Evolutionary conservation across 78 protist genomes (phyloP).

Genomic region (Anaeramoeba flamelloides): DNA sequence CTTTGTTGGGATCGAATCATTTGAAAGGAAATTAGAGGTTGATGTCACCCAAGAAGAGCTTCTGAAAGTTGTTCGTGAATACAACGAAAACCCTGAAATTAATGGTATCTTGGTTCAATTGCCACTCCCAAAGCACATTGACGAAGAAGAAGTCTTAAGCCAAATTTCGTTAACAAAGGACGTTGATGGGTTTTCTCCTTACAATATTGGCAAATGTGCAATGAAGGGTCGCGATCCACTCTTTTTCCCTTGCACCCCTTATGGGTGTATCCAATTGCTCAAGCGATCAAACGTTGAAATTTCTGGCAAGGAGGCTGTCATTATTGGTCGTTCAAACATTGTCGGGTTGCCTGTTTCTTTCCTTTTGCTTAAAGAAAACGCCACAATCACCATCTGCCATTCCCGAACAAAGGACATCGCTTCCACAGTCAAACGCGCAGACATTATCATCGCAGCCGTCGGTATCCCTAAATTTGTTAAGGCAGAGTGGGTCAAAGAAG

Average conservation of each 20-base stretch:
- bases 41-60: no score
- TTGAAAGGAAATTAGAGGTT: not conserved
- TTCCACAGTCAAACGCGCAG: conserved; percentile 24
- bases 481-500: conserved; percentile 66
- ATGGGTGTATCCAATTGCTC: conserved; percentile 62
- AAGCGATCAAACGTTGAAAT: conserved; percentile 26
- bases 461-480: conserved; percentile 19
- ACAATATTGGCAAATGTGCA: conserved; percentile 45
- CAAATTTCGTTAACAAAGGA: conserved; percentile 51
- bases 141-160: conserved; percentile 38
- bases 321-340: conserved; percentile 64
- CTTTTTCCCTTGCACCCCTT: conserved; percentile 60
- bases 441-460: conserved; percentile 70
- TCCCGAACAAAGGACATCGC: conserved; percentile 41
- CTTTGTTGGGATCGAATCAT: not conserved
- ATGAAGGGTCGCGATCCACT: conserved; percentile 36
- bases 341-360: not conserved
- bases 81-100: conserved; percentile 10
- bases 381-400: conserved; percentile 84
- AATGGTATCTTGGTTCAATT: conserved; percentile 75
- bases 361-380: conserved; percentile 36
- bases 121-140: conserved; percentile 75
- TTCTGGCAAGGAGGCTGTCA: conserved; percentile 62
- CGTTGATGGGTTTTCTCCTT: conserved; percentile 66
- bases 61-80: not conserved